Evolutionary conservation across 176 grass and related monocot species (phyloP).

Genomic region (Tuctoria greenei): DNA sequence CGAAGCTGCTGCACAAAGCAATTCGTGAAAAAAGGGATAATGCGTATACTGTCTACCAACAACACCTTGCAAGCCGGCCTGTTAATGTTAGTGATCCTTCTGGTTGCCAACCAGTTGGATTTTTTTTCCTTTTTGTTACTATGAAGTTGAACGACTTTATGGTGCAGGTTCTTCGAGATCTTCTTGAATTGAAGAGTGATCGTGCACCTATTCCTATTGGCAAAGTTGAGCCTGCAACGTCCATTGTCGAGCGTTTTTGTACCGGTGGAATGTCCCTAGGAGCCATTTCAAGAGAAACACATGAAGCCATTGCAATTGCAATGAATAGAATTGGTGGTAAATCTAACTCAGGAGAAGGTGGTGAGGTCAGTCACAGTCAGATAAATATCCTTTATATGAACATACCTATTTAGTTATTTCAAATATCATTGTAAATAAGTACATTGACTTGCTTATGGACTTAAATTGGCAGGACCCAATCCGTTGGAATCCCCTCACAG

Average conservation of each 20-base stretch:
- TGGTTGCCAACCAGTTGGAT: not conserved
- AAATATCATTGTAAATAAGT: conserved; percentile 25
- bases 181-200: conserved; percentile 90
- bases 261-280: conserved; percentile 99
- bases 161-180: conserved; percentile 91
- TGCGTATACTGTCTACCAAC: conserved; percentile 92
- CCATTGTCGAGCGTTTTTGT: conserved; percentile 93
- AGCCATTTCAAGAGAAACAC: conserved; percentile 99
- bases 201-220: conserved; percentile 77
- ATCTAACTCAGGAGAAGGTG: conserved; percentile 99
- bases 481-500: conserved; percentile 93
- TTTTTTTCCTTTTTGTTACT: conserved; percentile 8
- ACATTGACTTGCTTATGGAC: conserved; percentile 31
- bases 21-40: conserved; percentile 93
- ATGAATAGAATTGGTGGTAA: conserved; percentile 99
- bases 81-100: conserved; percentile 76
- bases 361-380: conserved; percentile 73
- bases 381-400: conserved; percentile 22
- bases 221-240: conserved; percentile 93
- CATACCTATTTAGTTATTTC: conserved; percentile 24
- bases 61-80: conserved; percentile 96
- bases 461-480: conserved; percentile 79
- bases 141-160: conserved; percentile 28
- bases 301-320: conserved; percentile 98
- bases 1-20: conserved; percentile 97